phyloP scores from a whole-genome alignment of 345 rosid genomes.

The Firmiana major region DNA sequence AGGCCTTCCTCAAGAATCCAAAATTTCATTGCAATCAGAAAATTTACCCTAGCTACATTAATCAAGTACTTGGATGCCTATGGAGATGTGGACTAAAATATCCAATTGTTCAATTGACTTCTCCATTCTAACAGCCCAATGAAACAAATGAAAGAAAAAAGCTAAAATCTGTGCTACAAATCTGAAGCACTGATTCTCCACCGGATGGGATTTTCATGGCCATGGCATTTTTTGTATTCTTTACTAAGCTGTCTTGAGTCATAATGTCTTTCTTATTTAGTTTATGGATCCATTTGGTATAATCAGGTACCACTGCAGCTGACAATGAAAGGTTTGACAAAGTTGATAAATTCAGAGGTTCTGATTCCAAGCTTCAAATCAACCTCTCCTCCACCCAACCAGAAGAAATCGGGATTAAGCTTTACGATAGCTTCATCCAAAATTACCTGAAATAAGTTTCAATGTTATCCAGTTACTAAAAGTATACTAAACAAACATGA shows the following conservation, averaged over 20 bases:
- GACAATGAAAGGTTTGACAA: constrained; percentile 69
- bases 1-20: not conserved
- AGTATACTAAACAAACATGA: not conserved
- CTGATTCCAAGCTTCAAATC: constrained; percentile 87
- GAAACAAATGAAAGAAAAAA: not conserved
- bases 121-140: not conserved
- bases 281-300: constrained; percentile 1
- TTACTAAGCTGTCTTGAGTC: not conserved
- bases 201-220: not conserved
- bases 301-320: constrained; percentile 47
- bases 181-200: not conserved
- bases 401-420: constrained; percentile 76
- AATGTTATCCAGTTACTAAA: not conserved
- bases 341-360: constrained; percentile 63
- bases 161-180: not conserved
- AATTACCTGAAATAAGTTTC: constrained; percentile 61
- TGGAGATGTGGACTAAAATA: not conserved
- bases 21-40: not conserved
- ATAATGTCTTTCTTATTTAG: not conserved
- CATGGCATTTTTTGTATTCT: not conserved
- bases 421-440: constrained; percentile 83
- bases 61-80: not conserved
- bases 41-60: not conserved
- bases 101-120: not conserved
- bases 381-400: constrained; percentile 91